Conservation (phyloP, 257 asterid genomes). For the Plantago ovata region DNA sequence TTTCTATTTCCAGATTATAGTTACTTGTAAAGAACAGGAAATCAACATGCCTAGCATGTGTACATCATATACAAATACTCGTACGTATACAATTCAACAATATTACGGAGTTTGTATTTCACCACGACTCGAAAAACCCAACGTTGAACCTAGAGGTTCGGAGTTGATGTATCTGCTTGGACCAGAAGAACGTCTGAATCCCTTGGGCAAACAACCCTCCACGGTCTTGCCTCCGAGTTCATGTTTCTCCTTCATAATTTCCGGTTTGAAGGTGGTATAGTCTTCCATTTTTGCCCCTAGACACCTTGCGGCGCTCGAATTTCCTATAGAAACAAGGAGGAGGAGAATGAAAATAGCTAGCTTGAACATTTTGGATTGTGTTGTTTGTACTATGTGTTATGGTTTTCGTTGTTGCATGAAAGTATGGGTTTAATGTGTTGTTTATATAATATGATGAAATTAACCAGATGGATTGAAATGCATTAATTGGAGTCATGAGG, state of each 20-base stretch:
- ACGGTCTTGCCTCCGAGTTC: constrained; percentile 26
- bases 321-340: constrained; percentile 13
- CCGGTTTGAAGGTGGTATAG: constrained; percentile 27
- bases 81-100: too few species aligned
- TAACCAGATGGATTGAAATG: constrained; percentile 5
- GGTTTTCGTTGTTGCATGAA: constrained; percentile 22
- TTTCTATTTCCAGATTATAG: too few species aligned
- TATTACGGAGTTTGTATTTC: constrained; percentile 28
- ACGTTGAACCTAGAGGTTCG: constrained; percentile 35
- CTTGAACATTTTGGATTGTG: constrained; percentile 26
- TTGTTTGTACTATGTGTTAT: not conserved
- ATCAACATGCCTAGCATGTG: too few species aligned
- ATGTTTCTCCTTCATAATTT: constrained; percentile 11
- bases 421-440: not conserved
- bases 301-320: constrained; percentile 27
- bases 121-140: constrained; percentile 26
- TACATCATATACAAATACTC: too few species aligned
- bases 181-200: constrained; percentile 48
- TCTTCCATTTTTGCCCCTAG: constrained; percentile 24
- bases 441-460: constrained; percentile 5
- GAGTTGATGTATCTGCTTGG: constrained; percentile 60
- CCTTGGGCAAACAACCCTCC: constrained; percentile 65
- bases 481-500: constrained; percentile 39
- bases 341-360: constrained; percentile 22
- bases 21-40: too few species aligned